Evolutionary conservation across 169 alveolate genomes (phyloP), one percentile per base, ranked within the genome.

Genomic region (Cryptosporidium baileyi): DNA sequence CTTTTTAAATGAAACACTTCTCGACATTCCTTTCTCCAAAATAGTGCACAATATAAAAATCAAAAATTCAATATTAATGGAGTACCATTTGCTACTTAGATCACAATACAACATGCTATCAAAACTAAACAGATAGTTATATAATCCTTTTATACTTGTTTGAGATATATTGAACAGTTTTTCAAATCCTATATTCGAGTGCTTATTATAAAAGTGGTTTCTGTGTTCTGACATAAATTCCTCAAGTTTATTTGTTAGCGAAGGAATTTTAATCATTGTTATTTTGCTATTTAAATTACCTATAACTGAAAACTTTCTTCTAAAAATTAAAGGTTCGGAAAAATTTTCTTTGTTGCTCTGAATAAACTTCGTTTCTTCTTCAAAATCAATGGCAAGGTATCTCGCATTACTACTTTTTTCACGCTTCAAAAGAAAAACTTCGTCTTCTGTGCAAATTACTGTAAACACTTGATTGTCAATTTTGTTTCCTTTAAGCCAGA

Each of bases 71-170:
- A 19, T 36, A 19, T 52, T 45, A 24, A 74, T 74, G 32, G 85
- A 57, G 22, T 74, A 74, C 85, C 85, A 74, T 8, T 15, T 32
- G 2, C 85, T 67, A 11, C 38, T 60, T 22, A 28, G n/a, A 24
- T 74, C 85, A 6, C 85, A 74, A 54, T 38, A 74, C 60, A 74
- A 7, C 67, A 54, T 49, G 24, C 74, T 74, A 7, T 57, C 59
- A 28, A 32, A 74, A 28, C 54, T 60, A 74, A 74, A 57, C 8
- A 74, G 40, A 40, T 52, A 74, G 2, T 57, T 59, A 59, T 36
- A 54, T 57, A 74, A 57, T 24, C 54, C 85, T 32, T 30, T 54
- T 7, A 34, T 15, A 32, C 85, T 74, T 6, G 61, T 40, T 22
- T 57, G 67, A 38, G 85, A 54, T 19, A 9, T 57, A 22, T 22